Conservation (phyloP, 768 basidiomycete genomes). For the Mycena rebaudengoi region DNA sequence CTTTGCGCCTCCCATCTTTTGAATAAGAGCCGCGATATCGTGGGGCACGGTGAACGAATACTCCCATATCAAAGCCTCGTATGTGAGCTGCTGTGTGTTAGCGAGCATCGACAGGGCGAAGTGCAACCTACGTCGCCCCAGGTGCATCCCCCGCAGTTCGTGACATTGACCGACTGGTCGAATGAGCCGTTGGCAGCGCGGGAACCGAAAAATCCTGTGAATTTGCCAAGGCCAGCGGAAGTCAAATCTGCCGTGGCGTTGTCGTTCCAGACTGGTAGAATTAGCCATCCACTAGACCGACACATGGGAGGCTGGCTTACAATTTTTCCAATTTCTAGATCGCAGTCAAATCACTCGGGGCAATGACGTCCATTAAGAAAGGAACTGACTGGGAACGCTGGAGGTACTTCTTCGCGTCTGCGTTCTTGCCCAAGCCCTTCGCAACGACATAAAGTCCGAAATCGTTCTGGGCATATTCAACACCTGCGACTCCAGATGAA, state of each 20-base stretch:
- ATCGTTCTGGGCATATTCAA: slow-evolving; percentile 6
- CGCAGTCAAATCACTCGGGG: not conserved
- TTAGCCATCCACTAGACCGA: not conserved
- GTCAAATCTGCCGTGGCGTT: slow-evolving; percentile 3
- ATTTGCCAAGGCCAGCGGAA: not conserved
- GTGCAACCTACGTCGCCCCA: not conserved
- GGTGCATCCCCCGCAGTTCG: slow-evolving; percentile 1
- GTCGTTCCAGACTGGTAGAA: not conserved
- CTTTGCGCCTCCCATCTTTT: not conserved
- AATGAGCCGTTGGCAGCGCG: slow-evolving; percentile 2
- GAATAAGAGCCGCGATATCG: not conserved
- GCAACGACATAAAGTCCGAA: slow-evolving; percentile 3
- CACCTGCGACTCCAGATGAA: too few relatives aligned
- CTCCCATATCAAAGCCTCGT: slow-evolving; percentile 6
- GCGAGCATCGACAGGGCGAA: not conserved
- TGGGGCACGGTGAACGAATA: slow-evolving; percentile 4
- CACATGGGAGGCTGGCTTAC: not conserved
- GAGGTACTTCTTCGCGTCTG: not conserved
- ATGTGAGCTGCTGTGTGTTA: not conserved
- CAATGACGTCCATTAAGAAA: not conserved
- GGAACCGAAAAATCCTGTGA: slow-evolving; percentile 1
- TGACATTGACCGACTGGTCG: slow-evolving; percentile 5
- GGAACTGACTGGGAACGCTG: not conserved
- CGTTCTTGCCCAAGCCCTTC: not conserved
- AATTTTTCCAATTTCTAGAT: slow-evolving; percentile 1